Base-by-base conservation (phyloP, 805 yeast genomes). In the Yarrowia alimentaria region DNA sequence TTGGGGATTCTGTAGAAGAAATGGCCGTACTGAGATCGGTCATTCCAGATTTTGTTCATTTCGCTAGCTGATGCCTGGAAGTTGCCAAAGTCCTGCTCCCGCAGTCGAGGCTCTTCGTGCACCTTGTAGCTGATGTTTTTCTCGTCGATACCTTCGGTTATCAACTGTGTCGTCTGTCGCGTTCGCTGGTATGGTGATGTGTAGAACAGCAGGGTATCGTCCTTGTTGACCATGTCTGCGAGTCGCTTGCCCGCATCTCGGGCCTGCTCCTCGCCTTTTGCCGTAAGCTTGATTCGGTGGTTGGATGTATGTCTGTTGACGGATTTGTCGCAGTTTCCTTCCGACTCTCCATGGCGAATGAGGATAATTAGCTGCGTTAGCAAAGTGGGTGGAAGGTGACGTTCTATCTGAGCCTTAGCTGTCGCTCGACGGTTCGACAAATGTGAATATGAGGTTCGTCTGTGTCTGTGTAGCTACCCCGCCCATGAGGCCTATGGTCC, bases 61-160 rank as follows among this genome's bases (percentile, higher is more conserved):
- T 79, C 85, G 51, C 78, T 80, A 34, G 66, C 64, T 1, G 79
- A 75, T 0, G 81, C 76, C 68, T 89, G 97, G 66, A 88, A 89
- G 63, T 89, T 89, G 16, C 97, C 97, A 62, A 90, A 90, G 65
- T 90, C 97, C 66, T 90, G 97, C 63, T 90, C 97, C 56, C 97
- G 73, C 78, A 90, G 79, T 51, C 96, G 69, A 10, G 96, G 95
- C 62, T 90, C 97, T 64, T 90, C 97, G 57, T 79, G 75, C 2
- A 84, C 77, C 29, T 75, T 71, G 58, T 79, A 82, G 5, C 71
- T 69, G 8, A 81, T 58, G 40, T 60, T 64, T 18, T 62, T 68
- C 61, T 60, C 57, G 9, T 63, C 67, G 5, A 68, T 68, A 55
- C 80, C 73, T 1, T 82, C 83, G 28, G 77, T 74, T 7, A 90